Percentiles rank a stretch among this genome's conserved stretches.
These are phyloP conservation scores for Quercus gilva DNA, from an alignment of 306 rosid species.

Conservation along the genomic window DNA sequence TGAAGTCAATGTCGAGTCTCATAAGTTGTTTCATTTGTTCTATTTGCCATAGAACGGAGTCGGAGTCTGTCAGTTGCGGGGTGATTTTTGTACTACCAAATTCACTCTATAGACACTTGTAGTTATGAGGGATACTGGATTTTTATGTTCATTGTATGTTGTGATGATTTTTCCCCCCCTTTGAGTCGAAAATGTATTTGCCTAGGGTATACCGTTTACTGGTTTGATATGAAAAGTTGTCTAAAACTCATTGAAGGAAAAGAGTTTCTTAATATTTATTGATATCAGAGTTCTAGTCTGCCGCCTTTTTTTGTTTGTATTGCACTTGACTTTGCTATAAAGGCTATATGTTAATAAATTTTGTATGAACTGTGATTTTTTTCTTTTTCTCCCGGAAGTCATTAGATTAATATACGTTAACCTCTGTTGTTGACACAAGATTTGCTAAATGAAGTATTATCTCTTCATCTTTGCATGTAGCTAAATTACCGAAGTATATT, in stretches of 20 bases:
- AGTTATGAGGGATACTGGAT: conserved; percentile 24
- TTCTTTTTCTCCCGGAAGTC: no score
- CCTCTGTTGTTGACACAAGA: no score
- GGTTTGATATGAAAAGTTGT: conserved; percentile 20
- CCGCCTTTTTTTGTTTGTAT: neutral
- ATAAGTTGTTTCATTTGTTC: conserved; percentile 9
- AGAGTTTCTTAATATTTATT: neutral
- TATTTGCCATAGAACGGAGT: conserved; percentile 32
- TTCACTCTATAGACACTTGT: conserved; percentile 17
- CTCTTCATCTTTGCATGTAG: no score
- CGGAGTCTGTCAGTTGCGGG: conserved; percentile 28
- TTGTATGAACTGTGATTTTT: no score
- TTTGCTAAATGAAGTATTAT: no score
- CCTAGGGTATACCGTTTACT: conserved; percentile 13
- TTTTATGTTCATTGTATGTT: conserved; percentile 25
- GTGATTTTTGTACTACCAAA: conserved; percentile 45
- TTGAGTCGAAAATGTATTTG: neutral
- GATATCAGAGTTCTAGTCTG: neutral
- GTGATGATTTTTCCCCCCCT: conserved; percentile 1
- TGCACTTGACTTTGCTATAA: neutral
- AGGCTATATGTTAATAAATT: no score
- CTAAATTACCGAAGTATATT: no score
- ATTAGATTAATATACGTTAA: no score
- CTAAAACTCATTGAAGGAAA: conserved; percentile 9
- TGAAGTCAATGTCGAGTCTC: conserved; percentile 32